Conservation (phyloP, 202 grass and related monocot species). For the Carex arenaria region DNA sequence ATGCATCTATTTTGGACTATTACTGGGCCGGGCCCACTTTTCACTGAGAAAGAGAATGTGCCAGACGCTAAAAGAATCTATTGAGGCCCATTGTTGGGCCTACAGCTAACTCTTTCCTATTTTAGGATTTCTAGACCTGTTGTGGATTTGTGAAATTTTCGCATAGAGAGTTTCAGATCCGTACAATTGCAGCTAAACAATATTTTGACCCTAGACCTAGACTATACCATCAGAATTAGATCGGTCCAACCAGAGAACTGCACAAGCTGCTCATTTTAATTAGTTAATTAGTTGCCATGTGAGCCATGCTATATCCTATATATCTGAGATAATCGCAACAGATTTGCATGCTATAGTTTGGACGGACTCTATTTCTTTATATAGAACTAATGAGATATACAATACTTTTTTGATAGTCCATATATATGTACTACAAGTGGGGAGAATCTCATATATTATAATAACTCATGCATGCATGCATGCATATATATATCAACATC, state of each 20-base stretch:
- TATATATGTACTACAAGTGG: not conserved
- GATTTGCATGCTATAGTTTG: not conserved
- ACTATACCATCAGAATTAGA: not conserved
- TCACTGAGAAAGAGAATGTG: conserved; percentile 10
- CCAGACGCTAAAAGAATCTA: not conserved
- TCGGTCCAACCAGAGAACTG: not conserved
- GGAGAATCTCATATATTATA: not conserved
- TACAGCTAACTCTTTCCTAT: not conserved
- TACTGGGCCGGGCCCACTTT: not conserved
- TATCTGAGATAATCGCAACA: not conserved
- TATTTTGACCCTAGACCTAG: not conserved
- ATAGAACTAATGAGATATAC: not conserved
- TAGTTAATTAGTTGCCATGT: not conserved
- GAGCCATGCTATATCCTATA: no score
- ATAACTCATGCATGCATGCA: not conserved
- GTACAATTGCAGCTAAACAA: not conserved
- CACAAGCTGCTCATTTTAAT: not conserved
- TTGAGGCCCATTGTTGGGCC: not conserved
- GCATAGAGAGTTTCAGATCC: not conserved
- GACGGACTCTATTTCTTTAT: not conserved
- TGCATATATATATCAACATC: not conserved
- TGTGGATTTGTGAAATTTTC: not conserved
- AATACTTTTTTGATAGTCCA: not conserved
- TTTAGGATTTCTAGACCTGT: not conserved
- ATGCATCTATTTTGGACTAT: not conserved